Percentiles rank a stretch among this genome's conserved stretches.
Conservation (phyloP, 2,329 filamentous ascomycete species). For the Claviceps spartinae region DNA sequence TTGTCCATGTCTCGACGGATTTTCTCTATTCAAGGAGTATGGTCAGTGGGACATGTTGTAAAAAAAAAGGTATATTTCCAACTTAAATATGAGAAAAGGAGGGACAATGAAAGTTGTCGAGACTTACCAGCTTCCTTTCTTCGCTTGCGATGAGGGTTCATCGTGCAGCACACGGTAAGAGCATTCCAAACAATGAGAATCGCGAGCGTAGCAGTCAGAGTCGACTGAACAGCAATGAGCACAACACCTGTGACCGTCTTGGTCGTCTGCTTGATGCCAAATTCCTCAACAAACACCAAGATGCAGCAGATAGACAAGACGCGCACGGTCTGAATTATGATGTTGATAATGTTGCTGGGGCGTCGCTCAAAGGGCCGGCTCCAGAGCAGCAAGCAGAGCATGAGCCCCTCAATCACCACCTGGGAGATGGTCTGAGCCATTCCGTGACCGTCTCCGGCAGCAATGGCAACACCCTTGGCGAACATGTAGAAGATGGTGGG, state of each 20-base stretch:
- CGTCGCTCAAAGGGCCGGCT: constrained; percentile 74
- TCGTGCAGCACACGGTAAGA: constrained; percentile 65
- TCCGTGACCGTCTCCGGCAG: constrained; percentile 73
- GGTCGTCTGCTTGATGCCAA: constrained; percentile 79
- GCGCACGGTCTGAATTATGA: constrained; percentile 77
- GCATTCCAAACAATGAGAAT: constrained; percentile 85
- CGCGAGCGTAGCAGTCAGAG: constrained; percentile 67
- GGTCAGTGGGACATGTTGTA: constrained; percentile 1
- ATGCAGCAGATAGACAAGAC: constrained; percentile 82
- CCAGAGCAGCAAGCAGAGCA: constrained; percentile 73
- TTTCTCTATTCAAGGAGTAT: constrained; percentile 45
- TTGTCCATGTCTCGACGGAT: constrained; percentile 62
- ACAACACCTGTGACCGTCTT: constrained; percentile 91
- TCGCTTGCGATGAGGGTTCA: constrained; percentile 81
- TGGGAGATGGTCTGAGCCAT: constrained; percentile 68
- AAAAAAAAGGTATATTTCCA: not conserved
- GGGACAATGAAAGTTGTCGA: not conserved
- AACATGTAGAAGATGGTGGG: constrained; percentile 85
- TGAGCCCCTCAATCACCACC: constrained; percentile 64
- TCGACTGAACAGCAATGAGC: constrained; percentile 80
- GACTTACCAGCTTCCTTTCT: constrained; percentile 78
- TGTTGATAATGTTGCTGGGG: constrained; percentile 86
- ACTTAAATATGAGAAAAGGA: not conserved
- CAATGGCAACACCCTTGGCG: constrained; percentile 74
- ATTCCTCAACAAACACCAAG: constrained; percentile 83